Percentiles rank a stretch among this genome's conserved stretches.
These are phyloP conservation scores for Voacanga thouarsii DNA, from an alignment of 257 asterid genomes.

Conservation along the genomic window DNA sequence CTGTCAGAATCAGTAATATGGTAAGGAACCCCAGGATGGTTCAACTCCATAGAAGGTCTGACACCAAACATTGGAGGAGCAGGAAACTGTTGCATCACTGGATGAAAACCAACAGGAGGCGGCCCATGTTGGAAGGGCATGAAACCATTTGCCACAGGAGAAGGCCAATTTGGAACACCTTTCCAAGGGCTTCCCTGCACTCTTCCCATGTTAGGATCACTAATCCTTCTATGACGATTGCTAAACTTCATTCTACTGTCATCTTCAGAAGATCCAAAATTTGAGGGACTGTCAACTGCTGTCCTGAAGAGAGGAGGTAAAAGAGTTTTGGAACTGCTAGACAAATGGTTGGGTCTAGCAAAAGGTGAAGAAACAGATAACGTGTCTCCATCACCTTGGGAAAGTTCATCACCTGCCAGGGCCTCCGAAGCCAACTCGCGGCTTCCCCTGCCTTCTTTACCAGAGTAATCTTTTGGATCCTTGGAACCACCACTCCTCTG, in stretches of 20 bases:
- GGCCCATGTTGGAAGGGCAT: slow-evolving; percentile 88
- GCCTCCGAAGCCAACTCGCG: slow-evolving; percentile 51
- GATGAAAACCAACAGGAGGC: slow-evolving; percentile 69
- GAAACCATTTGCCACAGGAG: slow-evolving; percentile 64
- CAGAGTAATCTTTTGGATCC: slow-evolving; percentile 55
- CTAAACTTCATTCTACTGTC: slow-evolving; percentile 68
- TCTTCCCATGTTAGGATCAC: slow-evolving; percentile 76
- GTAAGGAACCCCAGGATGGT: slow-evolving; percentile 63
- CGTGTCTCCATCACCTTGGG: slow-evolving; percentile 64
- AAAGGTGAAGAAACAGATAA: slow-evolving; percentile 77
- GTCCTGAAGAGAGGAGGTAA: slow-evolving; percentile 64
- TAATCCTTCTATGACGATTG: slow-evolving; percentile 69
- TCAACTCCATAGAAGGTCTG: slow-evolving; percentile 82
- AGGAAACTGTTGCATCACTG: slow-evolving; percentile 82
- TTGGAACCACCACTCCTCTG: slow-evolving; percentile 72
- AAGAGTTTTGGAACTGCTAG: slow-evolving; percentile 55
- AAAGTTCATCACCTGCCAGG: slow-evolving; percentile 57
- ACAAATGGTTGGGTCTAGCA: slow-evolving; percentile 49
- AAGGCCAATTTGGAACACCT: slow-evolving; percentile 87
- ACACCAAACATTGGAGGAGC: slow-evolving; percentile 73
- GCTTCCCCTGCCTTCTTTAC: slow-evolving; percentile 64
- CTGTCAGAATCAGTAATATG: slow-evolving; percentile 77
- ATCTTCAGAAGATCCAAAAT: slow-evolving; percentile 62
- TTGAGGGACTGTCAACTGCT: slow-evolving; percentile 61
- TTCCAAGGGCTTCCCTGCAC: slow-evolving; percentile 85